Conservation (phyloP, 1,139 yeast species). For the Saccharomycopsis hybrid region DNA sequence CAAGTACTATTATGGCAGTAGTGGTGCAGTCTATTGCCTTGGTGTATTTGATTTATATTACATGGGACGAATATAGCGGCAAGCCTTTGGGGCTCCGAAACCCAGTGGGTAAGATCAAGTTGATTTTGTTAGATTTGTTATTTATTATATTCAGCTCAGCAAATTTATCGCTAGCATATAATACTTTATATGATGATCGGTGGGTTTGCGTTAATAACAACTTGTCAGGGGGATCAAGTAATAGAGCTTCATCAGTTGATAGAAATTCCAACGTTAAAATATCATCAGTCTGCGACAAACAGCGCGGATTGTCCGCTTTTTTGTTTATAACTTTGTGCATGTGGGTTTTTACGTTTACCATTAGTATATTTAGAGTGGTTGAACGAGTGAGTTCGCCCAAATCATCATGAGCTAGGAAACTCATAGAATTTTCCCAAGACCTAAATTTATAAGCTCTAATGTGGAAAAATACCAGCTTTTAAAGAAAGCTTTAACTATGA, state of each 20-base stretch:
- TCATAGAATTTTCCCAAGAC: too few relatives aligned
- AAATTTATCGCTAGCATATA: conserved; percentile 76
- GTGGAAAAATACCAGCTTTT: too few relatives aligned
- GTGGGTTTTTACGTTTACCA: conserved; percentile 83
- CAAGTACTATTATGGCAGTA: conserved; percentile 89
- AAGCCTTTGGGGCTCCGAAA: conserved; percentile 86
- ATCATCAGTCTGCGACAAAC: conserved; percentile 73
- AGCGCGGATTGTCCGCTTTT: conserved; percentile 71
- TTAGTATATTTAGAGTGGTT: conserved; percentile 81
- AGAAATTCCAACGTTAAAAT: background rate
- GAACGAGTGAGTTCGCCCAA: conserved; percentile 45
- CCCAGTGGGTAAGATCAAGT: conserved; percentile 73
- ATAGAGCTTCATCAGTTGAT: conserved; percentile 3
- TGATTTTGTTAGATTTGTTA: conserved; percentile 69
- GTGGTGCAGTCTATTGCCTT: conserved; percentile 77
- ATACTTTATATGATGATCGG: conserved; percentile 68
- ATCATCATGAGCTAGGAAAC: too few relatives aligned
- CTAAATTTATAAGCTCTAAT: too few relatives aligned
- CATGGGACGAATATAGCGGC: conserved; percentile 87
- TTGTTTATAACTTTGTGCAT: conserved; percentile 65
- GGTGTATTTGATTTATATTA: conserved; percentile 70
- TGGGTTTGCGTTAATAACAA: conserved; percentile 63
- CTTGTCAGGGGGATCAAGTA: too few relatives aligned
- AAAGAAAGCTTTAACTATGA: too few relatives aligned
- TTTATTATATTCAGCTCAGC: conserved; percentile 94